Conservation (phyloP, 345 rosid species). For the Stellera chamaejasme region DNA sequence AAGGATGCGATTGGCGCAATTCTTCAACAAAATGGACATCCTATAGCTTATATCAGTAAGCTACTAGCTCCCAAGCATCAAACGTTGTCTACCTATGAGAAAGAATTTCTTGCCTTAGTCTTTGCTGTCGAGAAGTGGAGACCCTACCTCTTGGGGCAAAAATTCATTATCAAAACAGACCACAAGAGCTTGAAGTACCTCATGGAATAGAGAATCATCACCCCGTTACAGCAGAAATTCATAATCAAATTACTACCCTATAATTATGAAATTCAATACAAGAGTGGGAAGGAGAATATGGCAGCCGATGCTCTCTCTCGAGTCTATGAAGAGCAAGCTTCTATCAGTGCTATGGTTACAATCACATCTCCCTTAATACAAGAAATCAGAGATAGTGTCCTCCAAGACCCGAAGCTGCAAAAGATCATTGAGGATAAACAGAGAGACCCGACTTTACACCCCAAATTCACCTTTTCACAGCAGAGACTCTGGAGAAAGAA, state of each 20-base stretch:
- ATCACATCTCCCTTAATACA: background rate
- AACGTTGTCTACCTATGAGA: background rate
- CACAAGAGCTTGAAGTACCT: background rate
- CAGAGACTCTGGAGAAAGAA: background rate
- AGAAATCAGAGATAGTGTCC: background rate
- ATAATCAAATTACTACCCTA: background rate
- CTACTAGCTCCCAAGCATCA: background rate
- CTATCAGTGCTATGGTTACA: background rate
- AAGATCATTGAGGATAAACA: background rate
- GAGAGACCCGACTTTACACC: background rate
- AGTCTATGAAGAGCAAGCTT: background rate
- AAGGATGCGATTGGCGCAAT: background rate
- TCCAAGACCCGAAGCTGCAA: background rate
- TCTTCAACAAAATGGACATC: background rate
- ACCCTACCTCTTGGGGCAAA: background rate
- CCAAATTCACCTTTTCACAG: background rate
- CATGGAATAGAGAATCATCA: background rate
- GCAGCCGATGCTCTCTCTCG: background rate
- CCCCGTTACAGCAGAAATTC: background rate
- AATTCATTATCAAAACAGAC: background rate
- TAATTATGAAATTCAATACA: background rate
- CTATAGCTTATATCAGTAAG: background rate
- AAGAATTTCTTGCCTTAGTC: background rate
- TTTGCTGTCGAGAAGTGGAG: slow-evolving; percentile 1
- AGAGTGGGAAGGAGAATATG: background rate